phyloP scores from a whole-genome alignment of 441 rosid genomes.

The Aleurites moluccanus region DNA sequence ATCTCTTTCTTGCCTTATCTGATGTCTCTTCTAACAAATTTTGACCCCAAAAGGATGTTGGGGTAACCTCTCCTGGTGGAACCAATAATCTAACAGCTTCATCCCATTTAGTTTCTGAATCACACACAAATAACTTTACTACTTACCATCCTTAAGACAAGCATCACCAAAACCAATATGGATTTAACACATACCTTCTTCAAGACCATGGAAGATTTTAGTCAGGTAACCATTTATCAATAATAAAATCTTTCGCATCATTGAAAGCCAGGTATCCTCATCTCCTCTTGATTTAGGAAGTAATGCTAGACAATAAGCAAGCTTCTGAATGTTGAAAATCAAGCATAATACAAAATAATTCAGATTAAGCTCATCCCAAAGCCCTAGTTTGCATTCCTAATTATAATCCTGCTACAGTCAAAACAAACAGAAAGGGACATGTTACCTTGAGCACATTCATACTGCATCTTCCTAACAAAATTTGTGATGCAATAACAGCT shows the following conservation, averaged over 20 bases:
- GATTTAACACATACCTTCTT: slow-evolving; percentile 56
- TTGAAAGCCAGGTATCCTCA: slow-evolving; percentile 68
- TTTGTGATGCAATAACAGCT: slow-evolving; percentile 55
- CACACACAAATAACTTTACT: slow-evolving; percentile 12
- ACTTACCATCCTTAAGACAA: slow-evolving; percentile 3
- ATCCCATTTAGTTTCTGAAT: slow-evolving; percentile 57
- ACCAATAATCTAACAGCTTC: slow-evolving; percentile 62
- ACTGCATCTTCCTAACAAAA: slow-evolving; percentile 58
- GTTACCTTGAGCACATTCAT: slow-evolving; percentile 55
- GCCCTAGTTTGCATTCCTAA: slow-evolving; percentile 21
- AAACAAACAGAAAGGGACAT: slow-evolving; percentile 12
- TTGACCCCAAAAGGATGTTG: slow-evolving; percentile 61
- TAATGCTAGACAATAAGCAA: slow-evolving; percentile 72
- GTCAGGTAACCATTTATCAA: slow-evolving; percentile 55
- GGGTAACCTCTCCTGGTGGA: slow-evolving; percentile 70
- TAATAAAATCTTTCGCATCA: slow-evolving; percentile 69
- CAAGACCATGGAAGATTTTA: slow-evolving; percentile 71
- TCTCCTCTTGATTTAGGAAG: slow-evolving; percentile 87
- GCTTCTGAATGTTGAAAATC: slow-evolving; percentile 51
- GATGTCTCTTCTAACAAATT: slow-evolving; percentile 36
- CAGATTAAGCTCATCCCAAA: background rate
- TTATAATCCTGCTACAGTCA: slow-evolving; percentile 14
- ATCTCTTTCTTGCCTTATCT: slow-evolving; percentile 44
- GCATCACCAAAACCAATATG: slow-evolving; percentile 20
- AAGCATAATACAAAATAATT: background rate